These are phyloP conservation scores for Dipodascus albidus DNA, from an alignment of 805 yeast genomes.

Conservation along the genomic window DNA sequence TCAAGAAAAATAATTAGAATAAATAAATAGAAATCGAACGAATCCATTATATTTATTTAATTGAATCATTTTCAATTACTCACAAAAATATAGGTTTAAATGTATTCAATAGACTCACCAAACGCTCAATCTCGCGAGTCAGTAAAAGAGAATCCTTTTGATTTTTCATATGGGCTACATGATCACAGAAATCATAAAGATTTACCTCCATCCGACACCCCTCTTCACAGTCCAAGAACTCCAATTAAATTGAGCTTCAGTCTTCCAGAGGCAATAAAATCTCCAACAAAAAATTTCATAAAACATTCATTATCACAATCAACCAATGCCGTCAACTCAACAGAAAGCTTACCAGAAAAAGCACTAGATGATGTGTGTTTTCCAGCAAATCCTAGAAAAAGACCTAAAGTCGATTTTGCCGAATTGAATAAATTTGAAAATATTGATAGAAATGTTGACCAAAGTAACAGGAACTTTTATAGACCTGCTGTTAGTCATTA, in stretches of 20 bases:
- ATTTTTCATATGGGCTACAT: not conserved
- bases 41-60: too few relatives aligned
- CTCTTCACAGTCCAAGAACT: not conserved
- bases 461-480: slow-evolving; percentile 3
- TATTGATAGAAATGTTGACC: slow-evolving; percentile 3
- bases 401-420: slow-evolving; percentile 73
- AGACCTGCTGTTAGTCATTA: slow-evolving; percentile 3
- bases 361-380: slow-evolving; percentile 86
- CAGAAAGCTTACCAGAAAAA: not conserved
- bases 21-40: not conserved
- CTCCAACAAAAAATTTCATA: not conserved
- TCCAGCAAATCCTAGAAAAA: slow-evolving; percentile 62
- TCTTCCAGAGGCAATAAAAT: not conserved
- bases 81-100: too few relatives aligned
- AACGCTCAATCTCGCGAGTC: not conserved
- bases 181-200: not conserved
- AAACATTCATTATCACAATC: not conserved
- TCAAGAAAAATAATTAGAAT: not conserved
- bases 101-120: not conserved
- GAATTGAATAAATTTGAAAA: slow-evolving; percentile 76
- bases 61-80: too few relatives aligned
- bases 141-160: not conserved
- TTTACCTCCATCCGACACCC: not conserved
- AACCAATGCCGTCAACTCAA: not conserved
- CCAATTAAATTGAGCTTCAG: not conserved